Evolutionary conservation across 2,329 filamentous ascomycete species (phyloP).

Genomic region (Neonectria coccinea): DNA sequence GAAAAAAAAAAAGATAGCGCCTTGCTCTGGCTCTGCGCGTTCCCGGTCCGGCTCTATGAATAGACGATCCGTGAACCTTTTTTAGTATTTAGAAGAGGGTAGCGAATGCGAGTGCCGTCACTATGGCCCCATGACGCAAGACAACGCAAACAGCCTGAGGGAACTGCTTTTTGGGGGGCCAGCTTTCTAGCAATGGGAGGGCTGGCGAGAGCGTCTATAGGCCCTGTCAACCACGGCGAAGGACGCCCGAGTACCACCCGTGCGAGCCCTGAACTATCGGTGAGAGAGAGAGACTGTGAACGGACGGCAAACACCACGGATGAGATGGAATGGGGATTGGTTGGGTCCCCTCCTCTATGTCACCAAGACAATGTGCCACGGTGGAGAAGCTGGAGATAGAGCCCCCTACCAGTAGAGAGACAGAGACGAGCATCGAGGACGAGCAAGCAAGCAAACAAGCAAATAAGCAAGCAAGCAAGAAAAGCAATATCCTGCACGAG

Average conservation of each 20-base stretch:
- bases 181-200: slow-evolving; percentile 7
- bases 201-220: slow-evolving; percentile 13
- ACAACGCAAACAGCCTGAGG: slow-evolving; percentile 2
- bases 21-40: background rate
- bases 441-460: background rate
- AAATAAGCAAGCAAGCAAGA: background rate
- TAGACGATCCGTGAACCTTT: slow-evolving; percentile 27
- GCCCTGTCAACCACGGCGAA: slow-evolving; percentile 1
- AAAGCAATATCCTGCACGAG: slow-evolving; percentile 1
- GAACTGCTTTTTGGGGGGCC: background rate
- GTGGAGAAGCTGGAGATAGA: slow-evolving; percentile 9
- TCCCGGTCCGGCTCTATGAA: slow-evolving; percentile 18
- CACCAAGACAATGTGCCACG: background rate
- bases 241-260: slow-evolving; percentile 10
- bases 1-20: background rate
- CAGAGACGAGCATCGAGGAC: background rate
- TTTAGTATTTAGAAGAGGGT: background rate
- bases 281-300: slow-evolving; percentile 10
- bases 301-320: slow-evolving; percentile 5
- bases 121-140: slow-evolving; percentile 20
- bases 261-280: slow-evolving; percentile 14
- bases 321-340: slow-evolving; percentile 13
- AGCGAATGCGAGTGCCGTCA: slow-evolving; percentile 19
- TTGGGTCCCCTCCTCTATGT: slow-evolving; percentile 9
- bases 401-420: too few relatives aligned